phyloP scores from a whole-genome alignment of 805 yeast species.

The Metschnikowia kunwiensis region DNA sequence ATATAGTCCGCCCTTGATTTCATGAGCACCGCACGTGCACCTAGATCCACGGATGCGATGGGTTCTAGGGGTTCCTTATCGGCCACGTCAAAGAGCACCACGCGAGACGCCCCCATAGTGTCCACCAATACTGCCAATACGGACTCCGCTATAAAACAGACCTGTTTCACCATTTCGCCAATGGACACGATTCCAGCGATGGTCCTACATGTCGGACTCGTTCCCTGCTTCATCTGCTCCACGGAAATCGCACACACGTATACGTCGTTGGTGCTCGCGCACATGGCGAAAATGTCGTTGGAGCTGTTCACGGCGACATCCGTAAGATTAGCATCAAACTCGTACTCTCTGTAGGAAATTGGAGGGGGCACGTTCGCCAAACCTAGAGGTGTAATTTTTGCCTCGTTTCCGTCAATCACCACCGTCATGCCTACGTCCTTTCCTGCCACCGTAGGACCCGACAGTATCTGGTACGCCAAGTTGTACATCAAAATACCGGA shows the following conservation, averaged over 20 bases:
- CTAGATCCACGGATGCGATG: slow-evolving; percentile 6
- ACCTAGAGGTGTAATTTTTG: slow-evolving; percentile 76
- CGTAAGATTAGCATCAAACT: slow-evolving; percentile 47
- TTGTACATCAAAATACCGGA: slow-evolving; percentile 58
- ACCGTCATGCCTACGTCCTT: slow-evolving; percentile 73
- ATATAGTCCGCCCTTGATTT: slow-evolving; percentile 54
- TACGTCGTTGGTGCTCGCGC: slow-evolving; percentile 43
- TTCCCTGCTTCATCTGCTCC: slow-evolving; percentile 46
- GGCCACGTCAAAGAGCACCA: slow-evolving; percentile 48
- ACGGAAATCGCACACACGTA: slow-evolving; percentile 40
- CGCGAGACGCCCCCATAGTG: slow-evolving; percentile 46
- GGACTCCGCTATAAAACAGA: slow-evolving; percentile 52
- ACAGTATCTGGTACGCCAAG: slow-evolving; percentile 56
- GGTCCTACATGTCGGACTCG: slow-evolving; percentile 42
- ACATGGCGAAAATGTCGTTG: slow-evolving; percentile 56
- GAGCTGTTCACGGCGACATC: slow-evolving; percentile 64
- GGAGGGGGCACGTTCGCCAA: slow-evolving; percentile 96
- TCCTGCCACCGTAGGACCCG: slow-evolving; percentile 70
- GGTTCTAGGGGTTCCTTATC: slow-evolving; percentile 22
- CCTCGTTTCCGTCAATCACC: slow-evolving; percentile 73
- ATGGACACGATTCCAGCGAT: slow-evolving; percentile 36
- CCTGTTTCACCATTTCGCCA: slow-evolving; percentile 57
- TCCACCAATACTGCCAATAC: slow-evolving; percentile 60
- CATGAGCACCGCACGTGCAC: slow-evolving; percentile 50
- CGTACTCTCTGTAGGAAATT: slow-evolving; percentile 66